These are phyloP conservation scores for Pseudogymnoascus sp. DNA, from an alignment of 2,329 filamentous ascomycete species.

Conservation along the genomic window DNA sequence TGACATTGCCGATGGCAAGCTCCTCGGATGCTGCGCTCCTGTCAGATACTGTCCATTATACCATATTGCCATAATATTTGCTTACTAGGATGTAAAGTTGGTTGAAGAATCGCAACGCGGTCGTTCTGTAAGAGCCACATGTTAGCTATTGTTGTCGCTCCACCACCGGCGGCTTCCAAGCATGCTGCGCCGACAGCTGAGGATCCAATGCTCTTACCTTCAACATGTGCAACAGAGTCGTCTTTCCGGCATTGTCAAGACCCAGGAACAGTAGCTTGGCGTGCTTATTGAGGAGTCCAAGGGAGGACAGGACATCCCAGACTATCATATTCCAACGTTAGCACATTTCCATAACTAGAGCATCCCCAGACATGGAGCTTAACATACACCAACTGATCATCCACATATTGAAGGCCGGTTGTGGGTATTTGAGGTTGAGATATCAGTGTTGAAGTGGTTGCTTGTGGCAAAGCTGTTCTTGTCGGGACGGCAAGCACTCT, in stretches of 20 bases:
- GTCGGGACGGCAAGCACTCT: slow-evolving; percentile 1
- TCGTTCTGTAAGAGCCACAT: slow-evolving; percentile 56
- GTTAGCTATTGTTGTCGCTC: slow-evolving; percentile 17
- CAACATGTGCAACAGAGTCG: slow-evolving; percentile 87
- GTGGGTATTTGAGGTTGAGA: slow-evolving; percentile 6
- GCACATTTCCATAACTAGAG: slow-evolving; percentile 13
- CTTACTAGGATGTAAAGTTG: slow-evolving; percentile 81
- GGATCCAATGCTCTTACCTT: slow-evolving; percentile 54
- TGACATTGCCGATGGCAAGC: slow-evolving; percentile 84
- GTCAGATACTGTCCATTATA: slow-evolving; percentile 18
- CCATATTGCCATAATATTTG: neutral
- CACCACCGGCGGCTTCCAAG: neutral
- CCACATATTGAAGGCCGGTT: slow-evolving; percentile 55
- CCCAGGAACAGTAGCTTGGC: slow-evolving; percentile 91
- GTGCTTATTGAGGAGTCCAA: slow-evolving; percentile 90
- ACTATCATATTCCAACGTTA: slow-evolving; percentile 43
- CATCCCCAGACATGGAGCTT: neutral
- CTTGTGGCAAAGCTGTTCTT: slow-evolving; percentile 8
- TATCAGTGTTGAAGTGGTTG: slow-evolving; percentile 4
- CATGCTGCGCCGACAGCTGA: neutral
- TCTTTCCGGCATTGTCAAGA: slow-evolving; percentile 92
- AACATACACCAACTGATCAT: slow-evolving; percentile 89
- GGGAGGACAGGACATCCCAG: slow-evolving; percentile 79
- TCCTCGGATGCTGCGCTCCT: slow-evolving; percentile 66
- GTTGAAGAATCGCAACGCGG: slow-evolving; percentile 82